phyloP scores from a whole-genome alignment of 1,284 basidiomycete genomes.

The Retiboletus flavoniger region DNA sequence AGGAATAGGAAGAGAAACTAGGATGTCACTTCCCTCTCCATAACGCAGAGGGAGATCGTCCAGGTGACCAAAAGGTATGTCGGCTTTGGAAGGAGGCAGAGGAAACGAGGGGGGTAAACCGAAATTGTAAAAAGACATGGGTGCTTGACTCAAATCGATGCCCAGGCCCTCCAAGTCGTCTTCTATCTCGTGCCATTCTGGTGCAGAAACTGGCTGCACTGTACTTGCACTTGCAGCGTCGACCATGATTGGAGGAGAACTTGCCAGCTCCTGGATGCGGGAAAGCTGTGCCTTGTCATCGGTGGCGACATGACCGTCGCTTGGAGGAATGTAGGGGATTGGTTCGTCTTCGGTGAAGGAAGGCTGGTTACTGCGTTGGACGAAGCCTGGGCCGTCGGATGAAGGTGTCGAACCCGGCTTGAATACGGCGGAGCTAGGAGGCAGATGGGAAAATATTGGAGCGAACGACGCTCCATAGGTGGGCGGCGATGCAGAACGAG shows the following conservation, averaged over 20 bases:
- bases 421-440: constrained; percentile 1
- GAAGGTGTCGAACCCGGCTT: constrained; percentile 2
- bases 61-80: constrained; percentile 38
- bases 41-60: constrained; percentile 45
- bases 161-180: constrained; percentile 18
- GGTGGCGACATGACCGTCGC: constrained; percentile 65
- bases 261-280: constrained; percentile 53
- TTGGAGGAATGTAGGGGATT: constrained; percentile 28
- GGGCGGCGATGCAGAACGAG: constrained; percentile 24
- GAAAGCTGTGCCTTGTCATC: constrained; percentile 71
- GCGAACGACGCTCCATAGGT: constrained; percentile 28
- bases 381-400: neutral
- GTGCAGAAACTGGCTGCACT: constrained; percentile 21
- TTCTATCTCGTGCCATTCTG: constrained; percentile 32
- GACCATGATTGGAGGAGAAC: constrained; percentile 43
- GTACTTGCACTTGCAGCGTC: neutral
- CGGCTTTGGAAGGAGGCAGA: constrained; percentile 42
- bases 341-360: constrained; percentile 18
- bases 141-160: constrained; percentile 4
- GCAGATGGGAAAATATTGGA: neutral
- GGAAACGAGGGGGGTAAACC: constrained; percentile 32
- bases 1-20: constrained; percentile 29
- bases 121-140: constrained; percentile 5
- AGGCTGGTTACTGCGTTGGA: constrained; percentile 2
- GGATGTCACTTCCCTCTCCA: constrained; percentile 36